Evolutionary conservation across 371 early-diverging fungal species (phyloP), one percentile per base, ranked within the genome.

Genomic region (Apophysomyces trapeziformis): DNA sequence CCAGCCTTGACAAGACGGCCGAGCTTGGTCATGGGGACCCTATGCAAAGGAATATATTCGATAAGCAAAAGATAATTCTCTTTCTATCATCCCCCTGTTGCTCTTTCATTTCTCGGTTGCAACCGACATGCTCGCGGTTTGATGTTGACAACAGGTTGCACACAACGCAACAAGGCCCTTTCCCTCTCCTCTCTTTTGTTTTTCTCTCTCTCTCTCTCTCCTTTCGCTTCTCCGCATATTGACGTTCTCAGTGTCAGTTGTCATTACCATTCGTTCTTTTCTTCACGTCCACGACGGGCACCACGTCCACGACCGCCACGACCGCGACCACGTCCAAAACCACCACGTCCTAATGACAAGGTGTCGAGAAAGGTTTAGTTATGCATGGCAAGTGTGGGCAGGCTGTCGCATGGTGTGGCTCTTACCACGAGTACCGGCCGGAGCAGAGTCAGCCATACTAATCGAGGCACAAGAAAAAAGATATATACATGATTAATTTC

Each of bases 11-110:
- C 92, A 67, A 96, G 93, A 86, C 95, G 95, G 60, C 95, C 95
- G 72, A 96, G 92, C 90, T 96, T 96, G 87, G 95, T 96, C 63
- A 96, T 95, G 70, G 95, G 95, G 72, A 87, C 87, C 92, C 90
- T 82, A 41, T 5, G 21, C 9, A 21, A 50, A 11, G 47, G 16
- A 47, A 47, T 4, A n/a, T 7, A 18, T 9, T 6, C 21, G 16
- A 21, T 18, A n/a, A 50, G 9, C 5, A n/a, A 18, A 5, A 5
- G 9, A 50, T 50, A 9, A 21, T 50, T 50, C 54, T 21, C 16
- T 45, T 2, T 45, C 16, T 45, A 18, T 43, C 32, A 26, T 2
- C 32, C 32, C 3, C 32, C 32, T 26, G 3, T 26, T 26, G 2
- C 32, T 26, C 32, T 26, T 26, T 26, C 32, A 26, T 2, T 26